A percentile compares a stretch with the other conserved stretches of the same genome.
phyloP scores from a whole-genome alignment of 78 protist genomes.

The Protostelium mycophagum region DNA sequence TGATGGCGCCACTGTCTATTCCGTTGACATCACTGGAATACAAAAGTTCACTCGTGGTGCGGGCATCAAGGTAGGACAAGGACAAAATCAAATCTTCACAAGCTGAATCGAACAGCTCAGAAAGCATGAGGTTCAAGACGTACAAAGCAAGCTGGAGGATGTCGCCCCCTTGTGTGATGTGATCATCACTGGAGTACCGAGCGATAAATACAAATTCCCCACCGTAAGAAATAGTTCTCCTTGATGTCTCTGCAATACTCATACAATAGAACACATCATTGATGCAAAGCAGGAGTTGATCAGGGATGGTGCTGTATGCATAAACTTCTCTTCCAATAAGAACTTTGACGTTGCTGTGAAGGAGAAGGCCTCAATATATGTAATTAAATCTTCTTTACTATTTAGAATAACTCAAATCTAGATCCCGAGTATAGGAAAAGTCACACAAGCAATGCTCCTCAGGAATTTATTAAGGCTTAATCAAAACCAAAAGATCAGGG shows the following conservation, averaged over 20 bases:
- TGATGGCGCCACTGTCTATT: conserved; percentile 76
- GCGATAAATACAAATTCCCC: conserved; percentile 32
- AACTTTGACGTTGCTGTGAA: conserved; percentile 56
- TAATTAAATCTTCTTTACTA: too few relatives aligned
- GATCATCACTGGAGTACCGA: conserved; percentile 74
- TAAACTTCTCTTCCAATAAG: conserved; percentile 66
- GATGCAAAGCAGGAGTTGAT: conserved; percentile 20
- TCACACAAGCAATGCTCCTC: conserved; percentile 76
- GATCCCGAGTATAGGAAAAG: conserved; percentile 74
- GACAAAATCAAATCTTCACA: neutral
- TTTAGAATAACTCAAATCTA: conserved; percentile 18
- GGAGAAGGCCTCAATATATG: neutral
- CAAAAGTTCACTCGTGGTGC: neutral
- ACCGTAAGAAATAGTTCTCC: neutral
- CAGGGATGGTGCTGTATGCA: conserved; percentile 24
- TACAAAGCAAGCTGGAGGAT: conserved; percentile 25
- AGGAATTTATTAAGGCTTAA: conserved; percentile 72
- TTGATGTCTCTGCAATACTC: neutral
- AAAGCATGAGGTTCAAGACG: conserved; percentile 51
- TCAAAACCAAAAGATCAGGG: conserved; percentile 28
- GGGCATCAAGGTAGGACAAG: neutral
- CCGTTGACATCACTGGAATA: neutral
- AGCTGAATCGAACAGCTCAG: conserved; percentile 29
- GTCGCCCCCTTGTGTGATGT: conserved; percentile 46
- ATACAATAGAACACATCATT: neutral